phyloP scores from a whole-genome alignment of 805 yeast genomes.

The Ogataea philodendri region DNA sequence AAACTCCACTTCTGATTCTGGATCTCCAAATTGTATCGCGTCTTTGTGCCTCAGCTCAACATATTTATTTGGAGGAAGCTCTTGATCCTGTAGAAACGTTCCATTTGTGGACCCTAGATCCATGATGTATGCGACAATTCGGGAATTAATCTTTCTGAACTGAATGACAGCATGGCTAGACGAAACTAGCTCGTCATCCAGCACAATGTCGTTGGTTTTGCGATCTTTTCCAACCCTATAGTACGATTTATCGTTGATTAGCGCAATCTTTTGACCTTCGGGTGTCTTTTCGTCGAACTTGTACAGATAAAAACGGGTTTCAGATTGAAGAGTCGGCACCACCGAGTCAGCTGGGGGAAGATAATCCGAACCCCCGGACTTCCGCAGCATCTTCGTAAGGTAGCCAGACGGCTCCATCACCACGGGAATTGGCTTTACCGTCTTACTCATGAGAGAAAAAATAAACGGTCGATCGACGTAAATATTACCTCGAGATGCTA shows the following conservation, averaged over 20 bases:
- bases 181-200: conserved; percentile 25
- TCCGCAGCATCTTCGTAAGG: conserved; percentile 8
- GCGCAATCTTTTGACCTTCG: conserved; percentile 17
- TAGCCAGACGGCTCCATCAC: conserved; percentile 24
- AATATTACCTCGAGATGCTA: no score
- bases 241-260: conserved; percentile 26
- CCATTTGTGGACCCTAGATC: conserved; percentile 33
- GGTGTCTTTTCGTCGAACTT: conserved; percentile 16
- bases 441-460: conserved; percentile 7
- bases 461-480: conserved; percentile 12
- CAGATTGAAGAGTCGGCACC: conserved; percentile 15
- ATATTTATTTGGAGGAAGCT: conserved; percentile 27
- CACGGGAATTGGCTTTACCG: conserved; percentile 17
- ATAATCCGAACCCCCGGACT: conserved; percentile 5
- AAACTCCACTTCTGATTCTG: conserved; percentile 24
- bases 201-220: conserved; percentile 19
- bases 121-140: conserved; percentile 22
- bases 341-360: conserved; percentile 22
- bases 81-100: conserved; percentile 29
- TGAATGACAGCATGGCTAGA: conserved; percentile 33
- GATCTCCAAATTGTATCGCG: conserved; percentile 28
- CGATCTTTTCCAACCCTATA: conserved; percentile 28
- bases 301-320: conserved; percentile 18
- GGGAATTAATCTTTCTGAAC: conserved; percentile 17
- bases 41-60: conserved; percentile 29